Percentiles rank a stretch among this genome's conserved stretches.
phyloP scores from a whole-genome alignment of 1,284 basidiomycete genomes.

The Violaceomyces palustris region DNA sequence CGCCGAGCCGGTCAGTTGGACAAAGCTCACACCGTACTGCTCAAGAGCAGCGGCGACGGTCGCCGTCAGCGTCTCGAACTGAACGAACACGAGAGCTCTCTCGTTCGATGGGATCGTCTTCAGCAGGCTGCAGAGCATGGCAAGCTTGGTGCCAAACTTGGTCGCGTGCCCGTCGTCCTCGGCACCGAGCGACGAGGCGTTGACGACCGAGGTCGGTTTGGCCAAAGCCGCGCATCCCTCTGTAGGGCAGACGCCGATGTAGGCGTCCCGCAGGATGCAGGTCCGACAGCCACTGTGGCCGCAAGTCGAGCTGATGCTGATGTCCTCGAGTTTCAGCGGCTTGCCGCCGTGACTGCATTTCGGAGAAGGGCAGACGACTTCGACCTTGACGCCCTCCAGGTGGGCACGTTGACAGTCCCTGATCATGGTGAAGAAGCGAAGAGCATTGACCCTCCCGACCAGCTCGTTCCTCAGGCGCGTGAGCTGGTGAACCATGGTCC shows the following conservation, averaged over 20 bases:
- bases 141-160: conserved; percentile 80
- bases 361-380: conserved; percentile 19
- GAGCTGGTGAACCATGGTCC: conserved; percentile 32
- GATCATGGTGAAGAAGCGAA: conserved; percentile 38
- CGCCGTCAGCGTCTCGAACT: conserved; percentile 84
- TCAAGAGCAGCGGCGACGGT: conserved; percentile 79
- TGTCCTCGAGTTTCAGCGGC: conserved; percentile 12
- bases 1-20: conserved; percentile 76
- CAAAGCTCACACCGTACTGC: conserved; percentile 67
- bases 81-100: conserved; percentile 82
- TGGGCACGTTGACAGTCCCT: conserved; percentile 34
- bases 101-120: conserved; percentile 72
- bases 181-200: conserved; percentile 25
- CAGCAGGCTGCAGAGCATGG: conserved; percentile 75
- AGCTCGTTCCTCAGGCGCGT: conserved; percentile 34
- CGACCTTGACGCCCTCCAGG: conserved; percentile 11
- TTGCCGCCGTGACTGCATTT: conserved; percentile 14
- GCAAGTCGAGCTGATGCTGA: conserved; percentile 31
- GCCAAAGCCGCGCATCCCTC: conserved; percentile 26
- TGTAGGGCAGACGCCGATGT: conserved; percentile 33
- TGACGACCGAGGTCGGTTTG: conserved; percentile 30
- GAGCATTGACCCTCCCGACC: conserved; percentile 28
- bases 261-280: conserved; percentile 30
- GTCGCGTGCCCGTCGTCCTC: conserved; percentile 59
- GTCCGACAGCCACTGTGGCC: conserved; percentile 31